phyloP scores from a whole-genome alignment of 1,139 yeast genomes.

The Sugiyamaella castrensis region DNA sequence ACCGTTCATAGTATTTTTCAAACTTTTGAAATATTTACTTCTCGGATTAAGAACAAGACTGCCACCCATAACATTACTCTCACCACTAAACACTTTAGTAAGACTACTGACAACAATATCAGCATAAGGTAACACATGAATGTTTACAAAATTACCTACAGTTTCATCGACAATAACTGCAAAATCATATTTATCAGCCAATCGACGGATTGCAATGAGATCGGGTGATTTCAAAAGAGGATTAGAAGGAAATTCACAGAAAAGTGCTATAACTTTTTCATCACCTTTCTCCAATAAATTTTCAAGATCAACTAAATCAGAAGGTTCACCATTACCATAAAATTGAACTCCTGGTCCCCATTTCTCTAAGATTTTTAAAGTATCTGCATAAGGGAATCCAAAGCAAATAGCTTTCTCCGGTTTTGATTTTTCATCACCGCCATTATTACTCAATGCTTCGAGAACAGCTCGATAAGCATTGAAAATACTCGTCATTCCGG shows the following conservation, averaged over 20 bases:
- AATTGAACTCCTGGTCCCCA: constrained; percentile 84
- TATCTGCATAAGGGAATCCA: constrained; percentile 95
- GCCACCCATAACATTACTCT: constrained; percentile 94
- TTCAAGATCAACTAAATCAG: constrained; percentile 66
- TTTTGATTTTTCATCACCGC: constrained; percentile 18
- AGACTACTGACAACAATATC: constrained; percentile 85
- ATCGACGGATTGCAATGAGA: constrained; percentile 55
- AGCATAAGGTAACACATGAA: constrained; percentile 75
- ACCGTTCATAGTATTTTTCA: constrained; percentile 51
- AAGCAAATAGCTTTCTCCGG: constrained; percentile 71
- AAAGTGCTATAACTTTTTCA: constrained; percentile 61
- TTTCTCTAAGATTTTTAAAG: constrained; percentile 75
- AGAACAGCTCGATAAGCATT: constrained; percentile 71
- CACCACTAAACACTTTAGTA: constrained; percentile 92
- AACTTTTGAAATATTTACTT: constrained; percentile 49
- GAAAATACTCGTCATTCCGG: constrained; percentile 93
- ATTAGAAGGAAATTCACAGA: constrained; percentile 93
- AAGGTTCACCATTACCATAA: constrained; percentile 78
- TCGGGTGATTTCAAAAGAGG: constrained; percentile 86
- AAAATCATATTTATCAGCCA: constrained; percentile 69
- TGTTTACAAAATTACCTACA: constrained; percentile 83
- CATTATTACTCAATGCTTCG: constrained; percentile 31
- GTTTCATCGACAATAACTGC: constrained; percentile 90
- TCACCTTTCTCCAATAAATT: constrained; percentile 53
- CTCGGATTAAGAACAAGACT: constrained; percentile 73